These are phyloP conservation scores for Tilletiopsis washingtonensis DNA, from an alignment of 1,284 basidiomycete genomes.

Conservation along the genomic window DNA sequence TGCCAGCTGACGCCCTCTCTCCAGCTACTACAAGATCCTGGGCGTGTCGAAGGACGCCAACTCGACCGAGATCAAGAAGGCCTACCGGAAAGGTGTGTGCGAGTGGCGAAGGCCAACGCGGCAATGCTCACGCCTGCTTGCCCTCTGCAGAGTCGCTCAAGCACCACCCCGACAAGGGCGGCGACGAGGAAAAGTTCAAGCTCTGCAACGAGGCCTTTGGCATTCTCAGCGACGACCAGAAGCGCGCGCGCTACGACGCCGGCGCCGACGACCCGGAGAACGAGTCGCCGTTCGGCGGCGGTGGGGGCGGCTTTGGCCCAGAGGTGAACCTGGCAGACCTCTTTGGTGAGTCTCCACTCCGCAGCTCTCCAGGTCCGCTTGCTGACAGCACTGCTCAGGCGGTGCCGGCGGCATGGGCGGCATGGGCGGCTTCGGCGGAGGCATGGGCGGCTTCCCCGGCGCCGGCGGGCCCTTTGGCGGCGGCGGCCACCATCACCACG, in stretches of 20 bases:
- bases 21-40: slow-evolving; percentile 67
- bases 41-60: slow-evolving; percentile 65
- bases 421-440: slow-evolving; percentile 21
- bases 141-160: slow-evolving; percentile 43
- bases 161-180: slow-evolving; percentile 47
- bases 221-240: slow-evolving; percentile 35
- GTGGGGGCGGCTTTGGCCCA: slow-evolving; percentile 26
- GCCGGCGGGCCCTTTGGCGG: no score
- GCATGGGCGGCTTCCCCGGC: slow-evolving; percentile 22
- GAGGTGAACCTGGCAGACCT: slow-evolving; percentile 43
- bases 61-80: slow-evolving; percentile 73
- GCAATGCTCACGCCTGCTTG: neutral
- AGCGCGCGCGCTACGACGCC: slow-evolving; percentile 41
- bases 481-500: no score
- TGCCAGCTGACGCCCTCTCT: neutral
- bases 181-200: slow-evolving; percentile 47
- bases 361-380: no score
- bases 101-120: neutral
- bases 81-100: slow-evolving; percentile 24
- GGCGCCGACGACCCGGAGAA: slow-evolving; percentile 41
- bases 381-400: no score
- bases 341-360: slow-evolving; percentile 33
- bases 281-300: slow-evolving; percentile 16
- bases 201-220: slow-evolving; percentile 42
- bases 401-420: slow-evolving; percentile 22